Evolutionary conservation across 441 rosid genomes (phyloP), one percentile per base, ranked within the genome.

Genomic region (Croton setiger): DNA sequence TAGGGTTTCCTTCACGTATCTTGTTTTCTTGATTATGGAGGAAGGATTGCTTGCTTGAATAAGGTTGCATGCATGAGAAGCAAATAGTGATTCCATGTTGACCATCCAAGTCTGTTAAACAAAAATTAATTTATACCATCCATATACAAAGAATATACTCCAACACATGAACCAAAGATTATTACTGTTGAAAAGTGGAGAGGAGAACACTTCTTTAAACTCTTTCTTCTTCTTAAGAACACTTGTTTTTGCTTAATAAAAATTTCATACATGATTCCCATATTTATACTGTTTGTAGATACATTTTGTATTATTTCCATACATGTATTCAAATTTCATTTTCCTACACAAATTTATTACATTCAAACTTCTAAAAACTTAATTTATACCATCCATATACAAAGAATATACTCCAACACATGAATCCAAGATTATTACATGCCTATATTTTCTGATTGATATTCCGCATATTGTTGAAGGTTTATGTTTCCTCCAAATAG

Each of bases 1-100:
- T 27, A 27, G 31, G 31, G 31, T 27, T 27, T 27, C 31, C 31
- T 27, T 27, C 31, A 27, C 31, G 31, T 27, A 27, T 27, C 31
- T 27, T 27, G 35, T 70, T 45, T 45, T 68, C 31, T 14, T 69
- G 70, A 41, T 60, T 44, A 64, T 60, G 67, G 37, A 21, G 71
- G 47, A 67, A 78, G 27, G 57, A 49, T 60, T 74, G 73, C 61
- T 62, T 78, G 67, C 64, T 17, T 56, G 51, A 60, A 18, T 33
- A 64, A 67, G 41, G 53, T 64, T 63, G 73, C 70, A 66, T 41
- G 77, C 70, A 66, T 41, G 77, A 52, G 63, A 71, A 75, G 73
- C 66, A 60, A 69, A 60, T 55, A 64, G 55, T 4, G 67, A 68
- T 68, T 68, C 75, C 61, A 66, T 68, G 70, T 59, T 66, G 51